Evolutionary conservation across 1,139 yeast genomes (phyloP).

Genomic region (Hyphopichia wangnamkhiaoensis): DNA sequence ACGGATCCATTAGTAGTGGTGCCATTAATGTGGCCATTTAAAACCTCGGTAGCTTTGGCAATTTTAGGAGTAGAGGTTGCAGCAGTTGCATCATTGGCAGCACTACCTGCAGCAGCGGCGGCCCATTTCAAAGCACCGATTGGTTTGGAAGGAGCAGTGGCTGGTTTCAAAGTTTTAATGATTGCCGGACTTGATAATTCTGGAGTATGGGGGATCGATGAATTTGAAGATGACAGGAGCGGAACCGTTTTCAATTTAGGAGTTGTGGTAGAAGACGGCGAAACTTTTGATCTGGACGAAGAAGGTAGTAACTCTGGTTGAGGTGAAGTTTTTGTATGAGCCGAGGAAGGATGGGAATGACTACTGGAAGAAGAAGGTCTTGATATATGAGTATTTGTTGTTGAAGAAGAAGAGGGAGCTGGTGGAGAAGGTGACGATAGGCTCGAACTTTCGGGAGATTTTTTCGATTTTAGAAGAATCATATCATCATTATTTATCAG

Average conservation of each 20-base stretch:
- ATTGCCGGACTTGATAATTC: conserved; percentile 32
- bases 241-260: conserved; percentile 6
- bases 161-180: conserved; percentile 61
- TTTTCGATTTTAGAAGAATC: conserved; percentile 4
- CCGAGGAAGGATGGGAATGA: not conserved
- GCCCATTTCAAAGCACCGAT: conserved; percentile 70
- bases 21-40: conserved; percentile 12
- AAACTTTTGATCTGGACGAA: not conserved
- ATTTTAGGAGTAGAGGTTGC: too few species aligned
- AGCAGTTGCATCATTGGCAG: conserved; percentile 4
- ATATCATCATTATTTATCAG: conserved; percentile 1
- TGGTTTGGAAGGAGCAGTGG: conserved; percentile 65
- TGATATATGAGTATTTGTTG: not conserved
- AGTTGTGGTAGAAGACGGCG: conserved; percentile 2
- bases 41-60: not conserved
- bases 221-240: conserved; percentile 14
- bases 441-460: conserved; percentile 1
- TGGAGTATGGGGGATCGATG: conserved; percentile 16
- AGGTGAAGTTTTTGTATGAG: conserved; percentile 2
- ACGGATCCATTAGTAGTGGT: not conserved
- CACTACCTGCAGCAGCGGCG: conserved; percentile 59
- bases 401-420: not conserved
- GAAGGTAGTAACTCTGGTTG: not conserved
- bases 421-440: conserved; percentile 3
- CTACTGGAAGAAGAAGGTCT: conserved; percentile 1